phyloP scores from a whole-genome alignment of 106 monocot genomes.

The Acorus gramineus region DNA sequence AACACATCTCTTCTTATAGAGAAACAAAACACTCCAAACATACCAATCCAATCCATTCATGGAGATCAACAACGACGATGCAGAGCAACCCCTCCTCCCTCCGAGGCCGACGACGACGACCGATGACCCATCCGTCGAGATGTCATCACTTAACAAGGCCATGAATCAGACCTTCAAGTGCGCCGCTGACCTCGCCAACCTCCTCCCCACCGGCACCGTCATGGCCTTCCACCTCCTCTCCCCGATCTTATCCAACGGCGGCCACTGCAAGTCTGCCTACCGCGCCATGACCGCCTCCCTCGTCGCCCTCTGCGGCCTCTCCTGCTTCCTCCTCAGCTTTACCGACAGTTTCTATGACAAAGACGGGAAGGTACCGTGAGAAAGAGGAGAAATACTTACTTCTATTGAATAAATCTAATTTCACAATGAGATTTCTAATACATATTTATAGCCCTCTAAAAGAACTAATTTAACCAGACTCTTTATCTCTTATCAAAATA shows the following conservation, averaged over 20 bases:
- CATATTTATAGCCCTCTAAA: no score
- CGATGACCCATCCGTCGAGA: neutral
- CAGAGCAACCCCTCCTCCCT: no score
- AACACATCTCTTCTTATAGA: no score
- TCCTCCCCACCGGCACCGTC: slow-evolving; percentile 8
- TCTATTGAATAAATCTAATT: no score
- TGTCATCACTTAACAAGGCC: neutral
- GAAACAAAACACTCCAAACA: no score
- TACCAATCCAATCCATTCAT: no score
- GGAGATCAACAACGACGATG: no score
- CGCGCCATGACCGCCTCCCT: neutral
- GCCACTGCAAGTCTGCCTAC: neutral
- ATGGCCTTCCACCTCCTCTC: slow-evolving; percentile 4
- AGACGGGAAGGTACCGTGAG: neutral
- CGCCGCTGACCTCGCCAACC: slow-evolving; percentile 7
- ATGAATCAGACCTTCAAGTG: slow-evolving; percentile 1
- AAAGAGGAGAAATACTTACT: no score
- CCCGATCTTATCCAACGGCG: slow-evolving; percentile 1
- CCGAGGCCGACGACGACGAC: no score
- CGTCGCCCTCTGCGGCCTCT: neutral
- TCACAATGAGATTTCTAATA: no score
- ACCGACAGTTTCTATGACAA: slow-evolving; percentile 10
- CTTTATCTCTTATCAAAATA: no score
- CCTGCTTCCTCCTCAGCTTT: slow-evolving; percentile 6
- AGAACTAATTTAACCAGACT: no score